Evolutionary conservation across 495 filamentous ascomycete species (phyloP), one percentile per base, ranked within the genome.

Genomic region (Trichoderma reesei): DNA sequence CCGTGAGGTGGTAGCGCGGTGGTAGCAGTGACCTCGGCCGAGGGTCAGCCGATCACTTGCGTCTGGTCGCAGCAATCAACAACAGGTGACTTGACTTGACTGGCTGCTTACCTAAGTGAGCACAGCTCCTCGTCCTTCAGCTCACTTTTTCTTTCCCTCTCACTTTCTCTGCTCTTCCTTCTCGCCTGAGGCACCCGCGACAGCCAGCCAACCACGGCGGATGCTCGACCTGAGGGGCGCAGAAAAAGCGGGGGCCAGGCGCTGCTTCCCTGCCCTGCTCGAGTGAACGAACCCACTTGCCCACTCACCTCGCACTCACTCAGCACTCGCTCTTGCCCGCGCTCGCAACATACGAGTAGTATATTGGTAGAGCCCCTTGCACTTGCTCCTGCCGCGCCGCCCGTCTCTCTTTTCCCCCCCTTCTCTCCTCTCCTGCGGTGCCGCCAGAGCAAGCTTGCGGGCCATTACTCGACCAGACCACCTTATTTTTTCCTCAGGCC

Each of bases 101-200:
- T n/a, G 51, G 14, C 20, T 8, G 51, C 51, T 56, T 56, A 56
- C 51, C 7, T 56, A 56, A 56, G 51, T n/a, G n/a, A n/a, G 20
- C 20, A 33, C 44, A n/a, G 44, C 3, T n/a, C n/a, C 5, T 7
- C 16, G 44, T 18, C 11, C 48, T 31, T 14, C 42, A 31, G 26
- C 18, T 31, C 8, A 3, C 34, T 13, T 33, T 56, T 33, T 33
- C n/a, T 56, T 33, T 56, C 26, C 11, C n/a, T 48, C n/a, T 48
- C n/a, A 1, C 16, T 6, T 48, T 20, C 16, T n/a, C 0, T 48
- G 2, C n/a, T 51, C 51, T 7, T 14, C 9, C 20, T 56, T 56
- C 34, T 56, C 51, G 51, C 51, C 51, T 56, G 8, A 56, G 51
- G 51, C 51, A n/a, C n/a, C n/a, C n/a, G n/a, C n/a, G n/a, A n/a